phyloP scores from a whole-genome alignment of 306 rosid genomes.

The Dalbergia oliveri region DNA sequence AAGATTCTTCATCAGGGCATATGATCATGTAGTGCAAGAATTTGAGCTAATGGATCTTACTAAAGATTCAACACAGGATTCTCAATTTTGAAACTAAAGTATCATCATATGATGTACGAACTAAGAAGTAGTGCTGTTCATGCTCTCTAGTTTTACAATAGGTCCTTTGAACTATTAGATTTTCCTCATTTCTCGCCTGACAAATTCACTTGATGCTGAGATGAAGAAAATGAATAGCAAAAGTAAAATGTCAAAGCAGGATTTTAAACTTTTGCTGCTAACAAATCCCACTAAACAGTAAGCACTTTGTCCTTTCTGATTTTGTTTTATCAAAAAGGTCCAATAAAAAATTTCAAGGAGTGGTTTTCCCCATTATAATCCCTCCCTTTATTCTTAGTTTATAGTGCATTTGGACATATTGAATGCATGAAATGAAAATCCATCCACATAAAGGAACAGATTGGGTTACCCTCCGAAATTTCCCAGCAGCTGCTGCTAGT shows the following conservation, averaged over 20 bases:
- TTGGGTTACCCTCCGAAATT: slow-evolving; percentile 40
- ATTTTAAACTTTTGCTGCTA: slow-evolving; percentile 21
- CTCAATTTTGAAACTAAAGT: slow-evolving; percentile 1
- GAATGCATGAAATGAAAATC: slow-evolving; percentile 23
- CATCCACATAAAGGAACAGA: slow-evolving; percentile 36
- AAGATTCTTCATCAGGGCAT: slow-evolving; percentile 10
- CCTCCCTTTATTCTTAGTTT: slow-evolving; percentile 21
- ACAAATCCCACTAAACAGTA: slow-evolving; percentile 36
- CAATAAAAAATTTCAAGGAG: not conserved
- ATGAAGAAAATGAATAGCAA: not conserved
- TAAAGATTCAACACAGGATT: slow-evolving; percentile 3
- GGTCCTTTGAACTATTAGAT: not conserved
- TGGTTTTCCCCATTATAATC: slow-evolving; percentile 28
- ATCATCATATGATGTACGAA: slow-evolving; percentile 3
- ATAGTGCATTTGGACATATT: slow-evolving; percentile 42
- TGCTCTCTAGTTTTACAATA: not conserved
- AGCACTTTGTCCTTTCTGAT: slow-evolving; percentile 25
- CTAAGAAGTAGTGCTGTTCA: slow-evolving; percentile 2
- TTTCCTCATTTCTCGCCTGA: not conserved
- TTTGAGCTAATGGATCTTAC: slow-evolving; percentile 14
- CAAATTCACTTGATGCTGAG: not conserved
- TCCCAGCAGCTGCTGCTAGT: slow-evolving; percentile 45
- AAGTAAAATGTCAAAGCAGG: slow-evolving; percentile 22
- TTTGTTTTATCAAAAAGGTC: not conserved
- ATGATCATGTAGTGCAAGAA: not conserved